Base-by-base conservation (phyloP, 768 basidiomycete species). In the Kwoniella newhampshirensis region DNA sequence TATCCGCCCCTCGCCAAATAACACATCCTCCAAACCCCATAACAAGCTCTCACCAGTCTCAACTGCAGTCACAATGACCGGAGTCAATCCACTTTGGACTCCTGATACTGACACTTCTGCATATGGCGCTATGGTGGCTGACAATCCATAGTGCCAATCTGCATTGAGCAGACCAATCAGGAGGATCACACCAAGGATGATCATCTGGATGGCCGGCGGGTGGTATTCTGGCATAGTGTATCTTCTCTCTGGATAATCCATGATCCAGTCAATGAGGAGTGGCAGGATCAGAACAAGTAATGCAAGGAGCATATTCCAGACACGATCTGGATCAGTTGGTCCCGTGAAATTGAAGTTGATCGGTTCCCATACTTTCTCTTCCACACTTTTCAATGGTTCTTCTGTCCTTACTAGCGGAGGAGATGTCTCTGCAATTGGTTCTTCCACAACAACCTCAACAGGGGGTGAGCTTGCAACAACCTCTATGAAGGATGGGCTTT, bases 21-120 rank as follows among this genome's bases (percentile, higher is more conserved):
- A n/a, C 1, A 62, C 55, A 63, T 68, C 63, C 35, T 68, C 67
- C n/a, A 57, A 30, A n/a, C 42, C 59, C 65, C 65, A 67, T 11
- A 67, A 27, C 13, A 62, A 27, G 8, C 39, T 43, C 44, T 63
- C 63, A 7, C 48, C 47, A 1, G 54, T 59, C 36, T 62, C 54
- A 12, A 60, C 63, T 12, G 51, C 53, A 20, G 51, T 58, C 2
- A 57, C 59, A 12, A 64, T 21, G 2, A 51, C 47, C 25, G 58
- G 54, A 28, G 35, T 48, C 17, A 68, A 4, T 2, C 44, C 28
- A 13, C 43, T 47, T 27, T 55, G 54, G 6, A 57, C 35, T 8
- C 53, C 57, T 6, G 44, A 41, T 0, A 58, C 49, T 1, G 44
- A 44, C 1, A 54, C 51, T 40, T 51, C 45, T 4, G 57, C 53